Evolutionary conservation across 352 stramenopile species (phyloP).

Genomic region (Pythium coloratum): DNA sequence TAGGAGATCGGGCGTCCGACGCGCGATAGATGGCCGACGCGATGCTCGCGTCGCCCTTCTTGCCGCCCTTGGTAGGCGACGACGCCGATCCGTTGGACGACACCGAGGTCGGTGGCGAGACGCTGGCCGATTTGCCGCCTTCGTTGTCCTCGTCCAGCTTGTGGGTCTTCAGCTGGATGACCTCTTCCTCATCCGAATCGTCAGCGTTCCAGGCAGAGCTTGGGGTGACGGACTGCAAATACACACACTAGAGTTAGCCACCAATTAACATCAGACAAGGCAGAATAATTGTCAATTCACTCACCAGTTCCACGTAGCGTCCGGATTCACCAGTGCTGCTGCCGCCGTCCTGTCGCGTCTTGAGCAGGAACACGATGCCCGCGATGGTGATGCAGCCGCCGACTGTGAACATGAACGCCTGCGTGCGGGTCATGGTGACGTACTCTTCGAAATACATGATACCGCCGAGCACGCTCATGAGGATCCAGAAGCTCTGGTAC

Average conservation of each 20-base stretch:
- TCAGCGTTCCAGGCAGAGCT: conserved; percentile 78
- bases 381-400: conserved; percentile 72
- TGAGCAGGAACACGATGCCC: conserved; percentile 69
- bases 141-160: conserved; percentile 30
- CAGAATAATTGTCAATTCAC: conserved; percentile 6
- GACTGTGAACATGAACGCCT: conserved; percentile 81
- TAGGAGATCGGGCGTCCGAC: conserved; percentile 25
- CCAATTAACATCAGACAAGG: no score
- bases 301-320: conserved; percentile 72
- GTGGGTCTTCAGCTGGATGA: conserved; percentile 56
- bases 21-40: conserved; percentile 47
- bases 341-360: conserved; percentile 41
- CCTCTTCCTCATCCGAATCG: conserved; percentile 83
- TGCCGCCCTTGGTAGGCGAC: conserved; percentile 23
- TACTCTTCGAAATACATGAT: conserved; percentile 94
- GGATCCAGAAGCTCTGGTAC: conserved; percentile 92
- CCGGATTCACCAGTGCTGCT: conserved; percentile 31
- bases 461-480: conserved; percentile 88
- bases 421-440: conserved; percentile 73
- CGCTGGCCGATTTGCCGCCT: conserved; percentile 25
- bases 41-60: conserved; percentile 28
- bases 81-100: conserved; percentile 27
- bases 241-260: conserved; percentile 6
- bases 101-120: conserved; percentile 32
- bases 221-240: conserved; percentile 62